A percentile compares a stretch with the other conserved stretches of the same genome.
Evolutionary conservation across 768 basidiomycete genomes (phyloP).

Genomic region (Aureoboletus auriporus): DNA sequence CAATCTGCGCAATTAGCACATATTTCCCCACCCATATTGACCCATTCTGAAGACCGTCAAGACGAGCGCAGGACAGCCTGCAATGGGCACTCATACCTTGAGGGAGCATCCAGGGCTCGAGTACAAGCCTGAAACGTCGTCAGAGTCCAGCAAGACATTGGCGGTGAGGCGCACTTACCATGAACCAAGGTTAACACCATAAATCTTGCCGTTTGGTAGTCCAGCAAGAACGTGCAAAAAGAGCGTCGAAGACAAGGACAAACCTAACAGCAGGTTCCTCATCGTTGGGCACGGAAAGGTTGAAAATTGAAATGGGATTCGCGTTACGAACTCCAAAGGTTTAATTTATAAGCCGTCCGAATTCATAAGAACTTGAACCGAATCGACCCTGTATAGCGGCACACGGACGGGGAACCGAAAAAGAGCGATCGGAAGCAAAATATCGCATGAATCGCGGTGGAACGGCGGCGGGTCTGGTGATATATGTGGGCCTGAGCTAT

Average conservation of each 20-base stretch:
- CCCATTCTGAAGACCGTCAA: conserved; percentile 50
- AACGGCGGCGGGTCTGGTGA: conserved; percentile 7
- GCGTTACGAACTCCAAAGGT: background rate
- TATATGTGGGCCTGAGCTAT: background rate
- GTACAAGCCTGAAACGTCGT: conserved; percentile 51
- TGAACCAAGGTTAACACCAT: conserved; percentile 70
- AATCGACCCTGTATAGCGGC: too few relatives aligned
- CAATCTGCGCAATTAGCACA: conserved; percentile 60
- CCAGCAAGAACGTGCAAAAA: conserved; percentile 17
- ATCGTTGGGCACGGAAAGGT: conserved; percentile 11
- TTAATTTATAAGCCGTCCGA: conserved; percentile 7
- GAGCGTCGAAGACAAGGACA: conserved; percentile 15
- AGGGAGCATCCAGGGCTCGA: conserved; percentile 85
- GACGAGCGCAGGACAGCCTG: background rate
- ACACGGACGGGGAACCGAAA: background rate
- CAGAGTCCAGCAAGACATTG: background rate
- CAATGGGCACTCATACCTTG: conserved; percentile 36
- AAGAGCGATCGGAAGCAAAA: background rate
- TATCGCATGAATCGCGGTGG: conserved; percentile 1
- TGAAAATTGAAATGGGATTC: background rate
- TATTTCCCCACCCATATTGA: conserved; percentile 63
- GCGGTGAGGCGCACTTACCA: conserved; percentile 38
- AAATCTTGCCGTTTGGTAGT: conserved; percentile 43
- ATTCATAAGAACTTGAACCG: background rate
- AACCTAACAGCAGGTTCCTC: conserved; percentile 12